These are phyloP conservation scores for Nannochloropsis oceanica DNA, from an alignment of 108 stramenopile genomes.

Conservation along the genomic window DNA sequence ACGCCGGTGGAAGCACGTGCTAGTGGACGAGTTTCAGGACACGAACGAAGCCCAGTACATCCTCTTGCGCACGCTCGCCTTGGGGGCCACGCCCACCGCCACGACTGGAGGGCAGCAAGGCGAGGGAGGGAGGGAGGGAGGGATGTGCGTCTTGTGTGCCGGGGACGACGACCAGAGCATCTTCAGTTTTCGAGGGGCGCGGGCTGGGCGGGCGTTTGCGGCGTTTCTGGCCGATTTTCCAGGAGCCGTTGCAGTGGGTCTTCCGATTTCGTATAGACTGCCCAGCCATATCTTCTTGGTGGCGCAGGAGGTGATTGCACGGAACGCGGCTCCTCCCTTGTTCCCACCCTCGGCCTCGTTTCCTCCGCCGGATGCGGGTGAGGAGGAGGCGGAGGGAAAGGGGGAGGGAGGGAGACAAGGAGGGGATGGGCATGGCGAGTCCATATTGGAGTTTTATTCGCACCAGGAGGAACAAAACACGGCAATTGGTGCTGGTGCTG, in stretches of 20 bases:
- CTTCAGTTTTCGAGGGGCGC: conserved; percentile 9
- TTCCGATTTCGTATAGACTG: not conserved
- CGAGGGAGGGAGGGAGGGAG: not conserved
- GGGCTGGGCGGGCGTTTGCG: not conserved
- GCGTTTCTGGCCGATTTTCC: not conserved
- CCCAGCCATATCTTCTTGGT: not conserved
- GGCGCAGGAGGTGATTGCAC: not conserved
- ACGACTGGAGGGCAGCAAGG: not conserved
- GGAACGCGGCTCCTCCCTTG: not conserved
- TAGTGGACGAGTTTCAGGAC: conserved; percentile 27
- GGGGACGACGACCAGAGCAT: conserved; percentile 26
- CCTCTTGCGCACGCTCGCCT: conserved; percentile 5
- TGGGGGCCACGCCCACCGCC: not conserved
- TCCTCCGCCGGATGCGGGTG: not conserved
- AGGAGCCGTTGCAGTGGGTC: not conserved
- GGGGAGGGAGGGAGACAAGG: not conserved
- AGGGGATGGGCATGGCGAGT: not conserved
- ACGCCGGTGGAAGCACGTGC: conserved; percentile 9
- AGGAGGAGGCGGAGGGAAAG: not conserved
- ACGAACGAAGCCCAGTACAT: conserved; percentile 8
- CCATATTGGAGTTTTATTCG: not conserved
- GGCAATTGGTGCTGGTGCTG: not conserved
- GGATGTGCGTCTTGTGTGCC: conserved; percentile 14
- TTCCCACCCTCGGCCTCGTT: not conserved
- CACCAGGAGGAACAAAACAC: too few species aligned